Evolutionary conservation across 225 moss, liverwort and hornwort genomes (phyloP).

Genomic region (Neckera pumila): DNA sequence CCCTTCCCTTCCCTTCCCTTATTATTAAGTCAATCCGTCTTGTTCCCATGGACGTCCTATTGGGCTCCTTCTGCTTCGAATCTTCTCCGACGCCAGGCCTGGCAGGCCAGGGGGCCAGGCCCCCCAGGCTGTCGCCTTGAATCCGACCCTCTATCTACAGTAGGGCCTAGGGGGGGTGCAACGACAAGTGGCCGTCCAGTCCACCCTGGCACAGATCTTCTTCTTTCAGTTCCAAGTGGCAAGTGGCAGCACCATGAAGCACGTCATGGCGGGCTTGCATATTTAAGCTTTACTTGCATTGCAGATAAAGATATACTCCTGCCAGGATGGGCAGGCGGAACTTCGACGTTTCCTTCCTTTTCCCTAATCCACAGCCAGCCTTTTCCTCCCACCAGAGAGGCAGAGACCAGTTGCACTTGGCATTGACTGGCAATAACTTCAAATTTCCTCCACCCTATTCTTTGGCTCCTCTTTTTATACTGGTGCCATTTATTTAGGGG

Average conservation of each 20-base stretch:
- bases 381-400: no score
- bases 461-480: neutral
- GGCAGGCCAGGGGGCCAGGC: no score
- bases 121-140: slow-evolving; percentile 10
- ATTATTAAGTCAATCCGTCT: neutral
- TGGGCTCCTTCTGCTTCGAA: neutral
- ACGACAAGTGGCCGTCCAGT: neutral
- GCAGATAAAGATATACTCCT: neutral
- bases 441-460: neutral
- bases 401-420: neutral
- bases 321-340: neutral
- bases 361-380: no score
- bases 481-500: neutral
- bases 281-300: neutral
- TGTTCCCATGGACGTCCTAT: neutral
- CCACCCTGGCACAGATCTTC: neutral
- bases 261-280: neutral
- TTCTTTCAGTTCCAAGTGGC: neutral
- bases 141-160: neutral
- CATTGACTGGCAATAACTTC: neutral
- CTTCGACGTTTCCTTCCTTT: neutral
- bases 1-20: no score
- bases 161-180: no score
- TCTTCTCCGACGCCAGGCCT: neutral
- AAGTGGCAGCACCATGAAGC: neutral